Percentiles rank a stretch among this genome's conserved stretches.
Evolutionary conservation across 768 basidiomycete genomes (phyloP).

Genomic region (Russula virescens): DNA sequence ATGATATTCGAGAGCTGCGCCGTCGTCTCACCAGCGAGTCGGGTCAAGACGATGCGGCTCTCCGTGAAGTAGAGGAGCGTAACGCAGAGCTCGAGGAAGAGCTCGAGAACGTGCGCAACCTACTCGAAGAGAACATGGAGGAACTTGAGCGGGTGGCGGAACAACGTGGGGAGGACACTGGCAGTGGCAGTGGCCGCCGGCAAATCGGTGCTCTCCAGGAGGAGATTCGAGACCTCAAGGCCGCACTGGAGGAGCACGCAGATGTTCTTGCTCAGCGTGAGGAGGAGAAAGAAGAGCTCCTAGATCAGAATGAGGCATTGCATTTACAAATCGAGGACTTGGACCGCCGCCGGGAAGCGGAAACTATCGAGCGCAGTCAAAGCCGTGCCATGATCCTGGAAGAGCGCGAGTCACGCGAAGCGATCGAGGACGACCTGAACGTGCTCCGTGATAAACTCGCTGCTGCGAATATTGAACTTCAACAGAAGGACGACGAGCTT

Average conservation of each 20-base stretch:
- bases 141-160: conserved; percentile 73
- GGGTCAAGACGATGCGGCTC: conserved; percentile 41
- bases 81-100: conserved; percentile 70
- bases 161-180: conserved; percentile 35
- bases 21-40: conserved; percentile 37
- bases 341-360: conserved; percentile 54
- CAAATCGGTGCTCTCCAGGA: conserved; percentile 53
- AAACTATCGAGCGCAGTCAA: conserved; percentile 63
- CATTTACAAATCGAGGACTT: conserved; percentile 62
- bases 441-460: conserved; percentile 70
- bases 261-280: conserved; percentile 51
- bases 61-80: conserved; percentile 52
- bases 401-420: conserved; percentile 68
- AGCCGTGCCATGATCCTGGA: conserved; percentile 67
- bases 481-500: conserved; percentile 83
- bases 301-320: conserved; percentile 59
- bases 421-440: conserved; percentile 74
- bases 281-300: conserved; percentile 68
- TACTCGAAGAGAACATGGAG: conserved; percentile 77
- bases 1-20: conserved; percentile 61
- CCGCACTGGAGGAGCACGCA: conserved; percentile 51
- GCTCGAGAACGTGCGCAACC: conserved; percentile 58
- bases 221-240: conserved; percentile 58
- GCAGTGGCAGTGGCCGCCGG: conserved; percentile 39
- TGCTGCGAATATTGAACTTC: conserved; percentile 73